Conservation (phyloP, 306 rosid species). For the Medicago ruthenica region DNA sequence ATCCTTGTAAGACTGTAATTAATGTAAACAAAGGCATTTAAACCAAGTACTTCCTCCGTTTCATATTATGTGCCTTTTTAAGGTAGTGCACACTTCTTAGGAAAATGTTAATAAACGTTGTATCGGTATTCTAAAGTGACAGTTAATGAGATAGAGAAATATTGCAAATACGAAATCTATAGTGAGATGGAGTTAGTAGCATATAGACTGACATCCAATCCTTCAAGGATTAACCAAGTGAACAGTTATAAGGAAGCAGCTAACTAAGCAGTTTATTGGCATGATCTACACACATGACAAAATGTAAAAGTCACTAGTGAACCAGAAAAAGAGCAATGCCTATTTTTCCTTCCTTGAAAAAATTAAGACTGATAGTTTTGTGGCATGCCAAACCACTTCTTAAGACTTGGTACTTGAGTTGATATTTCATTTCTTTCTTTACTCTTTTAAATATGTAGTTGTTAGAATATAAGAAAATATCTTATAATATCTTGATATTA, state of each 20-base stretch:
- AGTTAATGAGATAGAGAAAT: not conserved
- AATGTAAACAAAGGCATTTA: constrained; percentile 29
- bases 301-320: not conserved
- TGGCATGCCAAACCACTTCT: constrained; percentile 33
- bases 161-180: no score
- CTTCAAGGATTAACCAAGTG: constrained; percentile 15
- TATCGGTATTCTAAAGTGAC: not conserved
- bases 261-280: constrained; percentile 12
- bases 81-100: not conserved
- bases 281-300: not conserved
- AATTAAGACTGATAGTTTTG: constrained; percentile 14
- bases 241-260: constrained; percentile 3
- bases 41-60: not conserved
- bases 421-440: constrained; percentile 33
- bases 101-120: not conserved
- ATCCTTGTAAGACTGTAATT: not conserved
- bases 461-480: not conserved
- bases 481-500: not conserved
- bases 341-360: constrained; percentile 25
- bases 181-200: no score
- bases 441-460: constrained; percentile 6
- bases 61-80: not conserved
- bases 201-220: not conserved
- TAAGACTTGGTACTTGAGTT: constrained; percentile 12
- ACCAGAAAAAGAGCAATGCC: constrained; percentile 23